Evolutionary conservation across 768 basidiomycete genomes (phyloP).

Genomic region (Podaxis sp.): DNA sequence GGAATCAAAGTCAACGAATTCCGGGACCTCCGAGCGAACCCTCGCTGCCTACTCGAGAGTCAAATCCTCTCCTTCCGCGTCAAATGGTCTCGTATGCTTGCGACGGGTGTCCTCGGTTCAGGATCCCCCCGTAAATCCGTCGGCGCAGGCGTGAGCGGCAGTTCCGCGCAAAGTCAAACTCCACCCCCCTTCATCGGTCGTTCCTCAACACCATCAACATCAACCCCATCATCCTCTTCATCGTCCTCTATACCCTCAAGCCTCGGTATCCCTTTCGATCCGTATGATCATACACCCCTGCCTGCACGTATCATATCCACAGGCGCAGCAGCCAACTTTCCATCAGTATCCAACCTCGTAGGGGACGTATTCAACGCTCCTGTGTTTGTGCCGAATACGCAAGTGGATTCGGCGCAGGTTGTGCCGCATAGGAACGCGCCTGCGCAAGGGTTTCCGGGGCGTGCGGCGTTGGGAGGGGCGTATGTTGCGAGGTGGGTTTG

Average conservation of each 20-base stretch:
- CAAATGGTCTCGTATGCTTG: slow-evolving; percentile 74
- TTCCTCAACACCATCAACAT: slow-evolving; percentile 14
- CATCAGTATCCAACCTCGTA: slow-evolving; percentile 74
- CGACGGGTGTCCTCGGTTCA: slow-evolving; percentile 63
- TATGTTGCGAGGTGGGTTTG: slow-evolving; percentile 87
- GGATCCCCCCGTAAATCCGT: slow-evolving; percentile 28
- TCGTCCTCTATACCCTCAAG: slow-evolving; percentile 28
- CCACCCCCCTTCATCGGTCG: slow-evolving; percentile 32
- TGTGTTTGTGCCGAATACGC: slow-evolving; percentile 71
- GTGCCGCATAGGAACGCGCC: slow-evolving; percentile 76
- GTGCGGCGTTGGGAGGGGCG: slow-evolving; percentile 71
- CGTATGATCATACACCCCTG: slow-evolving; percentile 68
- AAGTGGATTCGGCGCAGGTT: slow-evolving; percentile 75
- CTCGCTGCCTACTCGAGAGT: slow-evolving; percentile 80
- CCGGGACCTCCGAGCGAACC: slow-evolving; percentile 85
- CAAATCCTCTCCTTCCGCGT: slow-evolving; percentile 81
- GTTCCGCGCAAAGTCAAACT: slow-evolving; percentile 24
- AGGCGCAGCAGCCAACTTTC: slow-evolving; percentile 84
- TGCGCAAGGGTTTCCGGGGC: slow-evolving; percentile 63
- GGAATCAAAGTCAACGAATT: slow-evolving; percentile 88
- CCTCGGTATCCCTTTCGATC: slow-evolving; percentile 74
- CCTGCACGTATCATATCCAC: slow-evolving; percentile 69
- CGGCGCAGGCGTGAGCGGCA: background rate
- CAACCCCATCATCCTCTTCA: background rate
- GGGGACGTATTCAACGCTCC: slow-evolving; percentile 84